Percentiles rank a stretch among this genome's conserved stretches.
phyloP scores from a whole-genome alignment of 352 stramenopile species.

The Globisporangium heterothallicum region DNA sequence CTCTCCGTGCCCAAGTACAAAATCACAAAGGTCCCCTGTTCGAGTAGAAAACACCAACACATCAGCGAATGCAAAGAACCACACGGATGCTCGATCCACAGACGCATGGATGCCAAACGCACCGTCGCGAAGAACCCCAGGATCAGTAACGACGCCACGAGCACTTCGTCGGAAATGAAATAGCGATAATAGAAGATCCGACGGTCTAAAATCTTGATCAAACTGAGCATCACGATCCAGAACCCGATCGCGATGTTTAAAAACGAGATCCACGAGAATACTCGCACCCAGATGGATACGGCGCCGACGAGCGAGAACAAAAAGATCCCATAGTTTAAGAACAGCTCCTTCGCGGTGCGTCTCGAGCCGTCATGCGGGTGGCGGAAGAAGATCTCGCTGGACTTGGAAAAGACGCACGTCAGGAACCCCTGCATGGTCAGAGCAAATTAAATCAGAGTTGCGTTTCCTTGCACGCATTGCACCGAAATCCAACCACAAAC shows the following conservation, averaged over 20 bases:
- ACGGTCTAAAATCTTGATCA: slow-evolving; percentile 79
- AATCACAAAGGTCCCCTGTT: slow-evolving; percentile 70
- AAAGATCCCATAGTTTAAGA: slow-evolving; percentile 87
- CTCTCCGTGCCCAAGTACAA: slow-evolving; percentile 81
- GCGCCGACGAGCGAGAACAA: slow-evolving; percentile 78
- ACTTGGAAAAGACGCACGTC: slow-evolving; percentile 77
- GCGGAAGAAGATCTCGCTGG: slow-evolving; percentile 66
- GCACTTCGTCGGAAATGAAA: slow-evolving; percentile 85
- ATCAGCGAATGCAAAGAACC: neutral
- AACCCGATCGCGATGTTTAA: slow-evolving; percentile 65
- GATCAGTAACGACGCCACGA: slow-evolving; percentile 75
- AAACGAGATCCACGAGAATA: slow-evolving; percentile 81
- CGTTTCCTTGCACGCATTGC: neutral
- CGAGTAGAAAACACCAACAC: slow-evolving; percentile 6
- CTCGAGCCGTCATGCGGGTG: slow-evolving; percentile 56
- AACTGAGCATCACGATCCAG: slow-evolving; percentile 52
- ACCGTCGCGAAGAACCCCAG: slow-evolving; percentile 82
- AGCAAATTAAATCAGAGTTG: neutral
- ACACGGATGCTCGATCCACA: neutral
- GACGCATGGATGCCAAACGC: slow-evolving; percentile 1
- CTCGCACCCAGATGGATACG: slow-evolving; percentile 82
- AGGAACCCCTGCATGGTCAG: slow-evolving; percentile 49
- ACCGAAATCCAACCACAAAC: neutral
- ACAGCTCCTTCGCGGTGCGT: slow-evolving; percentile 73
- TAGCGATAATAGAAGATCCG: slow-evolving; percentile 87